Evolutionary conservation across 768 basidiomycete genomes (phyloP).

Genomic region (Termitomyces sp.): DNA sequence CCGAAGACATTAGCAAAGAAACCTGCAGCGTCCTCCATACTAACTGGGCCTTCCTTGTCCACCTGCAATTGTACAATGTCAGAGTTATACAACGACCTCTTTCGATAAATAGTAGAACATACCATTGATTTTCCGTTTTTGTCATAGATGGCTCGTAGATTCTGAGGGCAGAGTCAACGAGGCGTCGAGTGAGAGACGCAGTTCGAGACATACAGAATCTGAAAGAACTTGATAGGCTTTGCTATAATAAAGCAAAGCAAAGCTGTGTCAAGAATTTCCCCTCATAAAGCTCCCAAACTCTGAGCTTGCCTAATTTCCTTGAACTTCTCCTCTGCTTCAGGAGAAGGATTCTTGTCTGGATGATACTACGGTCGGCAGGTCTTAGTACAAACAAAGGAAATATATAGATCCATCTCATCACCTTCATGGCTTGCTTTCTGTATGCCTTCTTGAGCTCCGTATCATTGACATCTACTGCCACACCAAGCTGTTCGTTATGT

Average conservation of each 20-base stretch:
- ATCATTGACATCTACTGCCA: conserved; percentile 69
- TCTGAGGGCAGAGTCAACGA: conserved; percentile 34
- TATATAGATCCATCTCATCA: conserved; percentile 18
- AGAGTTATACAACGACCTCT: background rate
- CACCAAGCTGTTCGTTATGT: conserved; percentile 51
- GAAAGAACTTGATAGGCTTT: conserved; percentile 95
- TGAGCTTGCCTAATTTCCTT: conserved; percentile 82
- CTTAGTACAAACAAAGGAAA: background rate
- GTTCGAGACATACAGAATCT: conserved; percentile 56
- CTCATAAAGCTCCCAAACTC: background rate
- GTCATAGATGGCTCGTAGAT: conserved; percentile 87
- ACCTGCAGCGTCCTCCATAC: conserved; percentile 88
- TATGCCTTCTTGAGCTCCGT: conserved; percentile 92
- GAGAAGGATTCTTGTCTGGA: conserved; percentile 90
- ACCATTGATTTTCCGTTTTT: conserved; percentile 93
- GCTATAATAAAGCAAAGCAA: conserved; percentile 38
- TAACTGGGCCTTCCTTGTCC: conserved; percentile 73
- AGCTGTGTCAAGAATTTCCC: background rate
- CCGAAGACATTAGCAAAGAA: conserved; percentile 97
- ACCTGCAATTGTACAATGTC: conserved; percentile 33
- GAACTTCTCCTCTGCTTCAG: conserved; percentile 95
- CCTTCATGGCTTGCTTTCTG: conserved; percentile 91
- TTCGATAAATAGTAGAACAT: conserved; percentile 16
- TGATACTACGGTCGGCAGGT: conserved; percentile 57
- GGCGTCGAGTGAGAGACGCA: background rate